Evolutionary conservation across 805 yeast genomes (phyloP), one percentile per base, ranked within the genome.

Genomic region (Kodamaea fukazawae): DNA sequence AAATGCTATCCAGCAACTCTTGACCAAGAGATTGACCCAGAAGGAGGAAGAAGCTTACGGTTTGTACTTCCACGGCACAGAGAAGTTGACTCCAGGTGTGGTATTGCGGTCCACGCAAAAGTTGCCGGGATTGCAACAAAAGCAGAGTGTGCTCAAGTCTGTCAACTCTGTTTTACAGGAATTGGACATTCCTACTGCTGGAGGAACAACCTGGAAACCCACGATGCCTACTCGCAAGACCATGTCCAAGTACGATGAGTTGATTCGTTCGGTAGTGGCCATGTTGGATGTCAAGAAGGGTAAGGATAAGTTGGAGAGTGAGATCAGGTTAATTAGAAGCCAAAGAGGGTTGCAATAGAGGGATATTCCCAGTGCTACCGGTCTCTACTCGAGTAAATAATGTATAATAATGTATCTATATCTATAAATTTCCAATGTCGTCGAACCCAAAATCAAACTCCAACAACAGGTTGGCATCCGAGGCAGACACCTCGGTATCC

Each of bases 11-110:
- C 73, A 69, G 42, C 70, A 65, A 45, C 58, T 71, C 39, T 57
- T 82, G 28, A 68, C 75, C 36, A 75, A 75, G 55, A 72, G 78
- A 30, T 72, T 90, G 36, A 76, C 86, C 0, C 70, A 77, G 14
- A 83, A 85, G 51, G 96, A 90, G 54, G 90, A 88, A 61, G 86
- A 80, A 42, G 81, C 87, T 0, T 85, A 82, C 52, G 99, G 99
- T 9, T 74, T 93, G 28, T 70, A 79, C 36, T 83, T 83, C 46
- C 95, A 86, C 60, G 82, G 79, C 10, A 65, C 60, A 31, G 91
- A 84, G 43, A 78, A 80, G 48, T 55, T 85, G 6, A 75, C 75
- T 4, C 83, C 95, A 0, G 98, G 98, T 22, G 96, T 88, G 2
- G 78, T 72, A 38, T 65, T 91, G 43, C 73, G 99, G 46, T 88